Percentiles rank a stretch among this genome's conserved stretches.
These are phyloP conservation scores for Metarhizium sp. DNA, from an alignment of 2,329 filamentous ascomycete genomes.

Conservation along the genomic window DNA sequence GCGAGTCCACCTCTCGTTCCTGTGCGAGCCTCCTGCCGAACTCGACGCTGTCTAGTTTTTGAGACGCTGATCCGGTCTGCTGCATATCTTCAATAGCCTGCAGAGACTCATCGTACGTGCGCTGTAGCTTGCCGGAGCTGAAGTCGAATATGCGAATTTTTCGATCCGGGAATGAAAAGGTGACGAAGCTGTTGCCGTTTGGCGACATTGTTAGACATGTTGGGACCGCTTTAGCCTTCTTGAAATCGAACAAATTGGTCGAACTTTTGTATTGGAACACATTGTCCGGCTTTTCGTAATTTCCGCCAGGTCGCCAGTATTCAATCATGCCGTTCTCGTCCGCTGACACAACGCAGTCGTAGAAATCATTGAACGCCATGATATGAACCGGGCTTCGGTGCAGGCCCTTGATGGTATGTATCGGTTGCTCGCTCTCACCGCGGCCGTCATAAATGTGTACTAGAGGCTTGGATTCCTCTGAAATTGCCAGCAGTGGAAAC, in stretches of 20 bases:
- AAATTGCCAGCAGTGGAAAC: conserved; percentile 75
- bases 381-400: conserved; percentile 73
- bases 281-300: conserved; percentile 81
- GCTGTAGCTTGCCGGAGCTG: conserved; percentile 72
- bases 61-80: conserved; percentile 74
- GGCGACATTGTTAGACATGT: conserved; percentile 78
- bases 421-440: conserved; percentile 65
- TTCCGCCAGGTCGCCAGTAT: conserved; percentile 79
- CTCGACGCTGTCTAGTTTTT: conserved; percentile 80
- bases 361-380: conserved; percentile 82
- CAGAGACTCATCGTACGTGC: conserved; percentile 92
- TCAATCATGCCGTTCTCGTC: conserved; percentile 92
- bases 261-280: conserved; percentile 92
- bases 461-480: conserved; percentile 59
- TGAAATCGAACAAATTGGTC: conserved; percentile 94
- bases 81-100: conserved; percentile 89
- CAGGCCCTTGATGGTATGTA: conserved; percentile 71
- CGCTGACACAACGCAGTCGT: conserved; percentile 82
- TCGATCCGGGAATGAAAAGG: conserved; percentile 85
- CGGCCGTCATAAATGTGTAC: conserved; percentile 85
- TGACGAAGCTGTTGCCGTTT: conserved; percentile 74
- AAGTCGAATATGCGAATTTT: conserved; percentile 95
- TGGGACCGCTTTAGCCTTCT: conserved; percentile 82
- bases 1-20: conserved; percentile 75
- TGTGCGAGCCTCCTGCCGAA: conserved; percentile 82